Conservation (phyloP, 2,329 filamentous ascomycete species). For the Elsinoe arachidis region DNA sequence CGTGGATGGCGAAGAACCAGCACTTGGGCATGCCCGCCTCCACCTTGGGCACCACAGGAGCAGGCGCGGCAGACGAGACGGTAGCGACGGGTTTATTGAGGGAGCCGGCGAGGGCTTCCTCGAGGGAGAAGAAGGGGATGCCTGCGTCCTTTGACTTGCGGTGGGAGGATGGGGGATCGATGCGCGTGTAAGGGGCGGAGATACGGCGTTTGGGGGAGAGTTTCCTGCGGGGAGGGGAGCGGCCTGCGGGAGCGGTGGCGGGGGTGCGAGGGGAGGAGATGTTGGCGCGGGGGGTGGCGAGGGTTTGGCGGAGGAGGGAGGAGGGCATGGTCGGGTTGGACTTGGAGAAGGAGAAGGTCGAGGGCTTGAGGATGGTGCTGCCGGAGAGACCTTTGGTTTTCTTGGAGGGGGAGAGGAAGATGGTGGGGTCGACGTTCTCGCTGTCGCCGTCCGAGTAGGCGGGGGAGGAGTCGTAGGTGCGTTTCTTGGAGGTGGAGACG, state of each 20-base stretch:
- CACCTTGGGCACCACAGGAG: slow-evolving; percentile 35
- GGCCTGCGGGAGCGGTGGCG: slow-evolving; percentile 60
- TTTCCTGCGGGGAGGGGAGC: slow-evolving; percentile 65
- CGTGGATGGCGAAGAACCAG: slow-evolving; percentile 93
- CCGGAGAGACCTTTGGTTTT: slow-evolving; percentile 40
- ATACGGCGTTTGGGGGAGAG: slow-evolving; percentile 58
- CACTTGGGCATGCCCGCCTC: slow-evolving; percentile 50
- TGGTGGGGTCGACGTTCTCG: slow-evolving; percentile 51
- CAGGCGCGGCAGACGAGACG: slow-evolving; percentile 26
- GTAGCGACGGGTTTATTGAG: slow-evolving; percentile 44
- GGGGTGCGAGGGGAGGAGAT: slow-evolving; percentile 36
- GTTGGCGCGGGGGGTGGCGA: slow-evolving; percentile 29
- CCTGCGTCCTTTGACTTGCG: slow-evolving; percentile 35
- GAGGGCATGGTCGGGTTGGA: slow-evolving; percentile 19
- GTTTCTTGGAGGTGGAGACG: slow-evolving; percentile 35
- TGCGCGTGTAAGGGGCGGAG: slow-evolving; percentile 55
- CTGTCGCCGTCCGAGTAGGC: slow-evolving; percentile 41
- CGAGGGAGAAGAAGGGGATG: slow-evolving; percentile 66
- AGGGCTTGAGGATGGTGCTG: slow-evolving; percentile 29
- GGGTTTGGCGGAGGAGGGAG: slow-evolving; percentile 26
- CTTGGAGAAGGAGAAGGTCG: slow-evolving; percentile 31
- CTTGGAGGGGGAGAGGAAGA: slow-evolving; percentile 45
- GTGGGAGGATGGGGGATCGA: slow-evolving; percentile 60
- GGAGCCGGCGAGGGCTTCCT: slow-evolving; percentile 72
- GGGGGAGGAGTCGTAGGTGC: slow-evolving; percentile 35